These are phyloP conservation scores for Mycena citricolor DNA, from an alignment of 1,284 basidiomycete genomes.

Conservation along the genomic window DNA sequence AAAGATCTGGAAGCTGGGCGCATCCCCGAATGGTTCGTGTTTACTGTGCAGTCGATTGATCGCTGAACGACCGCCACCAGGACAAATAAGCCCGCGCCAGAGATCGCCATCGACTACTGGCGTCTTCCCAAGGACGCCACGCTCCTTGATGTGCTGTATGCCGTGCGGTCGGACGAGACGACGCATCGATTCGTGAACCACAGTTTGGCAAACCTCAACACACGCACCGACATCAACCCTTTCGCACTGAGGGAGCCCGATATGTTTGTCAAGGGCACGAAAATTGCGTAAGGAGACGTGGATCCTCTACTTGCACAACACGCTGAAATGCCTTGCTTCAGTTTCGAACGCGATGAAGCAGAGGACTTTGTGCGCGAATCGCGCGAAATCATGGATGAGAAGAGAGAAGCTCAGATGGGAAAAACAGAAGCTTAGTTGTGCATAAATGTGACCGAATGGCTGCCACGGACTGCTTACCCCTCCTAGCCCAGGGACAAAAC, in stretches of 20 bases:
- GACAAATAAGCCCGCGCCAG: conserved; percentile 70
- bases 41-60: conserved; percentile 3
- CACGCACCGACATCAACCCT: conserved; percentile 81
- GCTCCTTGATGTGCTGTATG: conserved; percentile 85
- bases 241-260: conserved; percentile 89
- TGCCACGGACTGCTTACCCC: no score
- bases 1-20: conserved; percentile 82
- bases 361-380: conserved; percentile 63
- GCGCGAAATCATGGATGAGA: conserved; percentile 42
- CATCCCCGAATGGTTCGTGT: conserved; percentile 78
- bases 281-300: conserved; percentile 59
- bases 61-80: conserved; percentile 30
- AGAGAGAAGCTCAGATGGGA: conserved; percentile 14
- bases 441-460: no score
- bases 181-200: conserved; percentile 96
- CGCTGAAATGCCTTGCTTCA: conserved; percentile 34
- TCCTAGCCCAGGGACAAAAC: no score
- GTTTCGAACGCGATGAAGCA: conserved; percentile 77
- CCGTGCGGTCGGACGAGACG: conserved; percentile 89
- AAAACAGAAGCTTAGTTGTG: no score
- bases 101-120: conserved; percentile 96
- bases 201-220: conserved; percentile 82
- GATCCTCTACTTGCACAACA: conserved; percentile 2
- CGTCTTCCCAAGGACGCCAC: conserved; percentile 72
- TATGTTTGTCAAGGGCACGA: conserved; percentile 77